These are phyloP conservation scores for Carpinus viminea DNA, from an alignment of 306 rosid species.

Conservation along the genomic window DNA sequence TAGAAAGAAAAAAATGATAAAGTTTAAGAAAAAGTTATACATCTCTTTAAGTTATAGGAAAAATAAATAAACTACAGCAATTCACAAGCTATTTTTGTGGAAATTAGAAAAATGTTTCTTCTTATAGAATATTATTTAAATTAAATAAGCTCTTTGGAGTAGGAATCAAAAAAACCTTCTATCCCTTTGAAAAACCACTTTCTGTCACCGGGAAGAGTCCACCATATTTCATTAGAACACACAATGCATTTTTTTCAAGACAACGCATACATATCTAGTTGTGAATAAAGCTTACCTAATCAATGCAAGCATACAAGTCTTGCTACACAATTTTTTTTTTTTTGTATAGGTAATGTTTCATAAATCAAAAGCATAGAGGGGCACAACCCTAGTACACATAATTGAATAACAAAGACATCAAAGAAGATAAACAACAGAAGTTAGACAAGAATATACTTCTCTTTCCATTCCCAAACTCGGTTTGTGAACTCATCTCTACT, in stretches of 20 bases:
- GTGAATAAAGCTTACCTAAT: not conserved
- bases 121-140: not conserved
- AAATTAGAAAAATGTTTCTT: not conserved
- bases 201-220: not conserved
- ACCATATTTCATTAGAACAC: not conserved
- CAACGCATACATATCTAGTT: not conserved
- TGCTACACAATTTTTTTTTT: not conserved
- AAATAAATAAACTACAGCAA: not conserved
- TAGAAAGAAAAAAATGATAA: too few species aligned
- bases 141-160: not conserved
- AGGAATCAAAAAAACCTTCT: not conserved
- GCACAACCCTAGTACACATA: not conserved
- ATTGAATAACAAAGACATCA: slow-evolving; percentile 11
- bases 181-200: not conserved
- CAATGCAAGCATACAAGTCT: not conserved
- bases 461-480: slow-evolving; percentile 97
- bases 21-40: not conserved
- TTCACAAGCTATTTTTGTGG: not conserved
- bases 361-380: too few species aligned
- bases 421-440: slow-evolving; percentile 26
- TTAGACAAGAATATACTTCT: slow-evolving; percentile 59
- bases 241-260: not conserved
- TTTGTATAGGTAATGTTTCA: too few species aligned
- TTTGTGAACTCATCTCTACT: slow-evolving; percentile 80
- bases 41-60: not conserved